Percentiles rank a stretch among this genome's conserved stretches.
Evolutionary conservation across 108 stramenopile genomes (phyloP).

Genomic region (Pseudonitzschia delicatissima): DNA sequence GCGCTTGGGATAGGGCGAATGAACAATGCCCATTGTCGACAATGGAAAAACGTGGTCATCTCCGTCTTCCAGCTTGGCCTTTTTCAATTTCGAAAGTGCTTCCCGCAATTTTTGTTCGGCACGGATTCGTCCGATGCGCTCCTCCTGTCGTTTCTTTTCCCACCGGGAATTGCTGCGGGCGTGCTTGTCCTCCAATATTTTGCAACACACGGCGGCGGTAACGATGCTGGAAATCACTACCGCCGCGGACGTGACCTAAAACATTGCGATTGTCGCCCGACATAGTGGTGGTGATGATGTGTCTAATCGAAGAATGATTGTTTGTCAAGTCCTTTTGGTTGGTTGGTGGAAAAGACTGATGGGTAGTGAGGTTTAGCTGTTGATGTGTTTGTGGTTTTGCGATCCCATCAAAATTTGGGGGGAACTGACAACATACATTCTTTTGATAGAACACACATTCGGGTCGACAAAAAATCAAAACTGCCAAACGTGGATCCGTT

Average conservation of each 20-base stretch:
- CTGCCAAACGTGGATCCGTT: too few relatives aligned
- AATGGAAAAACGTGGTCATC: conserved; percentile 33
- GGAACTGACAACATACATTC: too few relatives aligned
- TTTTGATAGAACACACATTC: too few relatives aligned
- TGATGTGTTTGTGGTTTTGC: too few relatives aligned
- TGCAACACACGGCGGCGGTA: neutral
- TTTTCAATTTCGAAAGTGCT: conserved; percentile 38
- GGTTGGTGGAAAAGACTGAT: too few relatives aligned
- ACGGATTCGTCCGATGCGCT: conserved; percentile 78
- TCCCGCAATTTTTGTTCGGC: conserved; percentile 75
- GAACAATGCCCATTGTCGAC: conserved; percentile 62
- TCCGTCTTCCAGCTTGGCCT: conserved; percentile 1
- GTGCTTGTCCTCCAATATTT: neutral
- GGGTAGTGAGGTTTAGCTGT: too few relatives aligned
- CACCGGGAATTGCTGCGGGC: conserved; percentile 6
- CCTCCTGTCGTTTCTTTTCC: conserved; percentile 60
- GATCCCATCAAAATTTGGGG: too few relatives aligned
- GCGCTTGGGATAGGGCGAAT: conserved; percentile 77
- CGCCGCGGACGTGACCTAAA: neutral
- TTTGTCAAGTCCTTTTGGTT: too few relatives aligned
- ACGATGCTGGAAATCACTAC: neutral
- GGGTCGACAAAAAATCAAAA: too few relatives aligned
- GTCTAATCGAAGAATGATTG: too few relatives aligned
- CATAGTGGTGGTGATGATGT: too few relatives aligned
- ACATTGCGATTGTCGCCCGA: too few relatives aligned